Percentiles rank a stretch among this genome's conserved stretches.
Conservation (phyloP, 2,329 filamentous ascomycete species). For the Beauveria caledonica region DNA sequence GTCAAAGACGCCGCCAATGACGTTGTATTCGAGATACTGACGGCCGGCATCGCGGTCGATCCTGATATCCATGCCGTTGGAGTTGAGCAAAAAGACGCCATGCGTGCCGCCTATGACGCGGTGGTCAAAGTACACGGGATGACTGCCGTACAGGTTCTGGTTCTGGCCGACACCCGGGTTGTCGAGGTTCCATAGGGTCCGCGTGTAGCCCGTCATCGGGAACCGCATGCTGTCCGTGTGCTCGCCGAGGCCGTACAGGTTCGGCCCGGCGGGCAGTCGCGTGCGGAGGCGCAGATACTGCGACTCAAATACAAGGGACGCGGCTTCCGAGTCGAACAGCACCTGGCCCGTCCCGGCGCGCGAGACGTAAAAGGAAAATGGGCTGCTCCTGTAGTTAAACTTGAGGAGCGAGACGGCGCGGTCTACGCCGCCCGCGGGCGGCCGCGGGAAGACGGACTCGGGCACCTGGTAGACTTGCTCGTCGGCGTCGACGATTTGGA, state of each 20-base stretch:
- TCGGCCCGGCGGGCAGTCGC: conserved; percentile 54
- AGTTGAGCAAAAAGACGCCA: conserved; percentile 69
- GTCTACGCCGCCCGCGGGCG: conserved; percentile 27
- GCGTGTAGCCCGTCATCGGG: conserved; percentile 47
- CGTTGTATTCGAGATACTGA: conserved; percentile 75
- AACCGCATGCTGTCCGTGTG: conserved; percentile 60
- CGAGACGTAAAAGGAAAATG: conserved; percentile 56
- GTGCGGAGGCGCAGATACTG: conserved; percentile 66
- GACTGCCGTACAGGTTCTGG: conserved; percentile 64
- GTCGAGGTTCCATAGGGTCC: conserved; percentile 65
- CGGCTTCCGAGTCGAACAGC: conserved; percentile 59
- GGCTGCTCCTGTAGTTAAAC: conserved; percentile 30
- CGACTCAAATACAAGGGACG: conserved; percentile 60
- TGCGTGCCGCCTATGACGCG: conserved; percentile 50
- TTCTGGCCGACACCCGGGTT: conserved; percentile 53
- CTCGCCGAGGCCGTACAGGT: conserved; percentile 69
- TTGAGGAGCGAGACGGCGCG: conserved; percentile 32
- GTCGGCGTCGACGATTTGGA: conserved; percentile 60
- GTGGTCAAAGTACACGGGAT: conserved; percentile 68
- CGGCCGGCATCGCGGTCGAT: conserved; percentile 52
- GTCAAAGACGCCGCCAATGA: conserved; percentile 69
- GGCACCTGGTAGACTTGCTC: conserved; percentile 64
- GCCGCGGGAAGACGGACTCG: conserved; percentile 54
- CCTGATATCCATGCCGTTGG: conserved; percentile 67
- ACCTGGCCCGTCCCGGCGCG: conserved; percentile 28